Conservation (phyloP, 352 stramenopile genomes). For the Globisporangium recalcitrans region DNA sequence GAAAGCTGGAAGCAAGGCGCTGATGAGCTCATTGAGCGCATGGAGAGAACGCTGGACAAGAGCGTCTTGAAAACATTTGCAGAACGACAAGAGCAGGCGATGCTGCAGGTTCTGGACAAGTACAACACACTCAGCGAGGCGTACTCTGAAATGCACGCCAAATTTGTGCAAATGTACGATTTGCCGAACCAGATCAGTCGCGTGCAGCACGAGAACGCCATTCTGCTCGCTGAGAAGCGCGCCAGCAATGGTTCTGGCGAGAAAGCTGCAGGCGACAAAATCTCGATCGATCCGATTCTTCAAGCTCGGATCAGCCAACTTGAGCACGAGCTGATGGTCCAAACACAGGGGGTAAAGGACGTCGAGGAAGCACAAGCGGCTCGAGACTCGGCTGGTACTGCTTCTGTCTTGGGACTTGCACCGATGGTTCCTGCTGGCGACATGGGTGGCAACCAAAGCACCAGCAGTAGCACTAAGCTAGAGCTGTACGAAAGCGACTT, state of each 20-base stretch:
- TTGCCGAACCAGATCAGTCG: slow-evolving; percentile 38
- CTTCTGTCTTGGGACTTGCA: slow-evolving; percentile 9
- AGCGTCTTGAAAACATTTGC: slow-evolving; percentile 50
- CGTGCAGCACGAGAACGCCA: slow-evolving; percentile 42
- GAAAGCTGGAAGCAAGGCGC: slow-evolving; percentile 87
- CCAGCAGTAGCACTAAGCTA: neutral
- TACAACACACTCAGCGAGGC: slow-evolving; percentile 36
- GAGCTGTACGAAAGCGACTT: slow-evolving; percentile 25
- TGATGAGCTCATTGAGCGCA: slow-evolving; percentile 53
- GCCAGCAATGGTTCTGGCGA: neutral
- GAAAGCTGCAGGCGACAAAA: neutral
- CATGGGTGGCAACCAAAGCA: neutral
- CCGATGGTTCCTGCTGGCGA: neutral
- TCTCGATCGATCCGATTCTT: slow-evolving; percentile 16
- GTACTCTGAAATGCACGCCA: slow-evolving; percentile 39
- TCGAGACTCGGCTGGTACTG: neutral
- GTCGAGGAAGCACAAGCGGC: slow-evolving; percentile 31
- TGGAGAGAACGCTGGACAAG: slow-evolving; percentile 54
- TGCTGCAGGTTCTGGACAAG: slow-evolving; percentile 31
- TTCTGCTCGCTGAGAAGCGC: slow-evolving; percentile 37
- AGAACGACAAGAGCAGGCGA: slow-evolving; percentile 32
- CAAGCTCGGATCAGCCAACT: slow-evolving; percentile 43
- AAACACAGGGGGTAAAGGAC: slow-evolving; percentile 37
- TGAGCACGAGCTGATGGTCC: slow-evolving; percentile 37
- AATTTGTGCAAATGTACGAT: slow-evolving; percentile 47